Conservation (phyloP, 352 stramenopile genomes). For the Peronosclerospora sorghi region DNA sequence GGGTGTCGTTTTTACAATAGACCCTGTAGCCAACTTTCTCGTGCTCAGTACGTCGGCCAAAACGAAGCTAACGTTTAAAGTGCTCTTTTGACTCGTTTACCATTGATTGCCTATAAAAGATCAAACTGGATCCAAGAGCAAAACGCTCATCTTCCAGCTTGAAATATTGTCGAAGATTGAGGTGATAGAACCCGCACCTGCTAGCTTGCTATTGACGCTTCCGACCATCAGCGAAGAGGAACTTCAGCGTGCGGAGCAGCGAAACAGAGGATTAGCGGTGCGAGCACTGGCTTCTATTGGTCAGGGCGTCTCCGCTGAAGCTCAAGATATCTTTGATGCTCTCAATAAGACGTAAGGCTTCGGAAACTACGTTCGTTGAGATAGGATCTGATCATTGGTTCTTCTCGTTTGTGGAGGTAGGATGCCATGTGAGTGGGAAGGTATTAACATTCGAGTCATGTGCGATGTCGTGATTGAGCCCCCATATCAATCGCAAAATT, state of each 20-base stretch:
- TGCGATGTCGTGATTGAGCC: conserved; percentile 76
- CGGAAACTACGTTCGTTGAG: background rate
- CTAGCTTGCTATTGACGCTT: conserved; percentile 31
- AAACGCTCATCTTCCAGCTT: conserved; percentile 67
- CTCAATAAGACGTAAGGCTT: conserved; percentile 79
- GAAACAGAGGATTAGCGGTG: conserved; percentile 58
- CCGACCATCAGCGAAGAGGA: conserved; percentile 57
- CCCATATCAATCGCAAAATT: conserved; percentile 74
- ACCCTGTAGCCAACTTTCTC: conserved; percentile 69
- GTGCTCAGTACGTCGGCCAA: conserved; percentile 38
- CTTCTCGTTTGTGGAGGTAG: conserved; percentile 15
- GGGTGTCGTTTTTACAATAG: conserved; percentile 67
- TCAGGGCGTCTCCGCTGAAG: conserved; percentile 53
- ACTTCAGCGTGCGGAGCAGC: conserved; percentile 59
- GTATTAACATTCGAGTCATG: conserved; percentile 75
- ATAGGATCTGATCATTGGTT: conserved; percentile 3
- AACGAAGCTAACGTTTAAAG: background rate
- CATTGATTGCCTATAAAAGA: conserved; percentile 27
- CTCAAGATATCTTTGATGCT: conserved; percentile 77
- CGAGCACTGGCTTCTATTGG: conserved; percentile 71
- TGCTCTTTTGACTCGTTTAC: background rate
- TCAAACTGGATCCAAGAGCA: conserved; percentile 42
- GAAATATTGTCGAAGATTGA: conserved; percentile 60
- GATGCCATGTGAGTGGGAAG: conserved; percentile 82
- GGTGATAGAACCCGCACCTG: conserved; percentile 39